phyloP scores from a whole-genome alignment of 176 grass and related monocot species.

The Paspalum notatum region DNA sequence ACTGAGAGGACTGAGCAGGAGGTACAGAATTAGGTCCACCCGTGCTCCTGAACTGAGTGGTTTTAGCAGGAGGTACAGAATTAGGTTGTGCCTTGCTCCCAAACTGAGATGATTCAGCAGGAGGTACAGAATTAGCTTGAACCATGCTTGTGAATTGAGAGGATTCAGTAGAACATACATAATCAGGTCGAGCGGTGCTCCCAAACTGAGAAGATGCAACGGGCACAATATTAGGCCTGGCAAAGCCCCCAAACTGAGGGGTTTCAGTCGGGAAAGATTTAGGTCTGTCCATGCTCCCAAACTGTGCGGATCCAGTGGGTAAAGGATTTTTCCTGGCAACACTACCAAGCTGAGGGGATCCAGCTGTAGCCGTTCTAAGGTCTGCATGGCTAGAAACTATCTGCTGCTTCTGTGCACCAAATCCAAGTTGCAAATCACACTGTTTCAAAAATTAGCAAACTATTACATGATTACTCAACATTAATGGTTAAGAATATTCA shows the following conservation, averaged over 20 bases:
- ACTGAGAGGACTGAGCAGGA: constrained; percentile 4
- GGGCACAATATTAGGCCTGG: constrained; percentile 31
- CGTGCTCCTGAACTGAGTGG: constrained; percentile 49
- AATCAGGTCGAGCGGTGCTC: constrained; percentile 36
- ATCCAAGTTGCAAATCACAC: constrained; percentile 61
- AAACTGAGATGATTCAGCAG: constrained; percentile 50
- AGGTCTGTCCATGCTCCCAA: constrained; percentile 27
- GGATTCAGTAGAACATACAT: constrained; percentile 32
- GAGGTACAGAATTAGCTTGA: constrained; percentile 33
- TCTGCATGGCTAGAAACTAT: constrained; percentile 51
- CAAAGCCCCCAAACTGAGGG: constrained; percentile 39
- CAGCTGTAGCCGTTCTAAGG: constrained; percentile 32
- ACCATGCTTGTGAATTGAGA: constrained; percentile 41
- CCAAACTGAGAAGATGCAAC: constrained; percentile 42
- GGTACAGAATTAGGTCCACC: constrained; percentile 37
- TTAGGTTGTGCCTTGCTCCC: constrained; percentile 37
- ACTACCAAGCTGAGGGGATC: constrained; percentile 44
- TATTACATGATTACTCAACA: constrained; percentile 25
- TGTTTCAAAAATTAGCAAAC: constrained; percentile 41
- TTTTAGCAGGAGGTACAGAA: constrained; percentile 43
- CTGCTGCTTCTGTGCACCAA: constrained; percentile 56
- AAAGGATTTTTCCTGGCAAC: constrained; percentile 50
- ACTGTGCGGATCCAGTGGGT: constrained; percentile 46
- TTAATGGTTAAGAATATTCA: not conserved
- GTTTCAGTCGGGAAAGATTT: constrained; percentile 42